phyloP scores from a whole-genome alignment of 805 yeast species.

The Grigorovia transvaalensis region DNA sequence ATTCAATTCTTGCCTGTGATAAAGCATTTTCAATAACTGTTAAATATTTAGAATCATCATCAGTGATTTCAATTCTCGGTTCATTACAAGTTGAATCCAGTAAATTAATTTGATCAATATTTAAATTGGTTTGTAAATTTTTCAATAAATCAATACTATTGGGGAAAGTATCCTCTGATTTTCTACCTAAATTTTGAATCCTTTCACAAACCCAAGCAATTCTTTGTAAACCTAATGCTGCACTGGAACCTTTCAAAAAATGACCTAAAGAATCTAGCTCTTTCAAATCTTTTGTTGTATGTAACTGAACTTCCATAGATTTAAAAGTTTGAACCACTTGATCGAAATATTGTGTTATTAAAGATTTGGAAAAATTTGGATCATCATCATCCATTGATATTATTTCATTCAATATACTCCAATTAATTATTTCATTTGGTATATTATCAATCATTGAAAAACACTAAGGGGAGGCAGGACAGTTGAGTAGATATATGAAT shows the following conservation, averaged over 20 bases:
- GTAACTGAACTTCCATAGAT: constrained; percentile 45
- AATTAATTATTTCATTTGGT: constrained; percentile 61
- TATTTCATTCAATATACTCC: constrained; percentile 81
- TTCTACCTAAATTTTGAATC: constrained; percentile 76
- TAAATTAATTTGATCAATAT: constrained; percentile 7
- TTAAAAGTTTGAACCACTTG: constrained; percentile 77
- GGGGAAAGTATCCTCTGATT: constrained; percentile 24
- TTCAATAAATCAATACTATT: constrained; percentile 6
- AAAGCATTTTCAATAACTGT: constrained; percentile 36
- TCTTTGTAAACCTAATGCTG: constrained; percentile 76
- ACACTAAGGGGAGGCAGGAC: too few species aligned
- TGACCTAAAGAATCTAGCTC: constrained; percentile 75
- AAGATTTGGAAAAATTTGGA: constrained; percentile 72
- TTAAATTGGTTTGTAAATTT: constrained; percentile 7
- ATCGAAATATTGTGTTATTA: constrained; percentile 76
- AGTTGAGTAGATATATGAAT: too few species aligned
- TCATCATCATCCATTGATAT: constrained; percentile 95
- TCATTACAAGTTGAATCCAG: constrained; percentile 6
- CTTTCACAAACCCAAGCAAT: constrained; percentile 85
- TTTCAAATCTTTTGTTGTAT: constrained; percentile 36
- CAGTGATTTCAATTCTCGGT: constrained; percentile 18
- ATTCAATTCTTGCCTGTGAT: constrained; percentile 39
- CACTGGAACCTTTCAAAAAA: constrained; percentile 89
- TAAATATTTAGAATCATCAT: constrained; percentile 33
- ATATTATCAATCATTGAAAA: constrained; percentile 11